Conservation (phyloP, 139 green algal genomes). For the Chlamydomonas incerta region DNA sequence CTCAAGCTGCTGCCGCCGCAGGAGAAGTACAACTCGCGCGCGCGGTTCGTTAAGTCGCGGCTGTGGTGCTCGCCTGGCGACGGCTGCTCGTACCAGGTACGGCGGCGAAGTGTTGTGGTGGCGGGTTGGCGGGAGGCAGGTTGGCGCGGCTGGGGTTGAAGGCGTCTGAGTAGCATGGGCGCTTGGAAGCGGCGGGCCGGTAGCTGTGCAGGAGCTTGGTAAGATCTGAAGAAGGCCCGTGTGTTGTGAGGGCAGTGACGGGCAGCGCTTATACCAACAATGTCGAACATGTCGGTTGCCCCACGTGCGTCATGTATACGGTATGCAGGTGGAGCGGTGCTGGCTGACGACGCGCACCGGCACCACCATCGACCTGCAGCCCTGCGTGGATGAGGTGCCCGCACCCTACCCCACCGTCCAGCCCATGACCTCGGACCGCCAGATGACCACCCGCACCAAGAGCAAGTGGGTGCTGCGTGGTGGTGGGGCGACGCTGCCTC, state of each 20-base stretch:
- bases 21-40: conserved; percentile 75
- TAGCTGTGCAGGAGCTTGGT: too few relatives aligned
- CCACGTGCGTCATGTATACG: too few relatives aligned
- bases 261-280: too few relatives aligned
- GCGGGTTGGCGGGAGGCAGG: neutral
- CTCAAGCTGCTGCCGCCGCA: conserved; percentile 72
- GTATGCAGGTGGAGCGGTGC: conserved; percentile 79
- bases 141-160: neutral
- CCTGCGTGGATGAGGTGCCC: conserved; percentile 64
- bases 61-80: conserved; percentile 75
- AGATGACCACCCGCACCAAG: conserved; percentile 80
- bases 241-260: too few relatives aligned
- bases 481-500: too few relatives aligned
- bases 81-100: conserved; percentile 78
- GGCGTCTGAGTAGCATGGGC: too few relatives aligned
- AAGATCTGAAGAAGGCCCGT: too few relatives aligned
- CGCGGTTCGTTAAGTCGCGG: conserved; percentile 84
- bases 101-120: neutral
- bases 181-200: too few relatives aligned
- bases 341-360: conserved; percentile 73
- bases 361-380: conserved; percentile 69
- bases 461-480: conserved; percentile 42
- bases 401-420: conserved; percentile 83
- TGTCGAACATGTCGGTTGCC: too few relatives aligned
- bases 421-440: conserved; percentile 69